Conservation (phyloP, 768 basidiomycete species). For the Phanerochaete carnosa region DNA sequence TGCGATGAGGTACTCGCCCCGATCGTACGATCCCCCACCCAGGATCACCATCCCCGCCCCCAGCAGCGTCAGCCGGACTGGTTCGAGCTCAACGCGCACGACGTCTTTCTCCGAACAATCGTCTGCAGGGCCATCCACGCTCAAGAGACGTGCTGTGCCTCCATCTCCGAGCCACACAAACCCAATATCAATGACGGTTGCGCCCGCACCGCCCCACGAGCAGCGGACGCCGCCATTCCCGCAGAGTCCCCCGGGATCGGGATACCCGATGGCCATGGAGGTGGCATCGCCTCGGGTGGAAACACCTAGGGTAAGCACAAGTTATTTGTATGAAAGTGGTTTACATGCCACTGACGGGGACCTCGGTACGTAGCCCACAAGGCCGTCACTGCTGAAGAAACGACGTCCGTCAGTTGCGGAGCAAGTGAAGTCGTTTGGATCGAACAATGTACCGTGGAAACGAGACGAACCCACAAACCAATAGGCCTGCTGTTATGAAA, state of each 20-base stretch:
- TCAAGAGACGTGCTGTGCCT: conserved; percentile 1
- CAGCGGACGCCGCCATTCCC: conserved; percentile 20
- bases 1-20: conserved; percentile 2
- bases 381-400: conserved; percentile 20
- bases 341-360: neutral
- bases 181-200: conserved; percentile 4
- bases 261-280: conserved; percentile 21
- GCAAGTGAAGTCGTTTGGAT: conserved; percentile 17
- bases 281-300: conserved; percentile 16
- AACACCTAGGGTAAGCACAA: conserved; percentile 11
- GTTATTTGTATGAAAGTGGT: neutral
- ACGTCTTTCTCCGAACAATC: conserved; percentile 20
- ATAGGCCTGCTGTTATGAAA: neutral
- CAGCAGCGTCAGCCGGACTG: conserved; percentile 1
- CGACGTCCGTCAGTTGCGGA: conserved; percentile 22
- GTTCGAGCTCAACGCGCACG: conserved; percentile 17
- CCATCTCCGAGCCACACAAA: conserved; percentile 4
- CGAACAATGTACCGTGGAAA: conserved; percentile 11
- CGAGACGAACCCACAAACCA: conserved; percentile 8
- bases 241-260: conserved; percentile 24
- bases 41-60: conserved; percentile 5
- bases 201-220: neutral
- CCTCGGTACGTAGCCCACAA: conserved; percentile 4
- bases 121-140: conserved; percentile 10
- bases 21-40: conserved; percentile 16